These are phyloP conservation scores for Astrothelium subdiscretum DNA, from an alignment of 495 filamentous ascomycete genomes.

Conservation along the genomic window DNA sequence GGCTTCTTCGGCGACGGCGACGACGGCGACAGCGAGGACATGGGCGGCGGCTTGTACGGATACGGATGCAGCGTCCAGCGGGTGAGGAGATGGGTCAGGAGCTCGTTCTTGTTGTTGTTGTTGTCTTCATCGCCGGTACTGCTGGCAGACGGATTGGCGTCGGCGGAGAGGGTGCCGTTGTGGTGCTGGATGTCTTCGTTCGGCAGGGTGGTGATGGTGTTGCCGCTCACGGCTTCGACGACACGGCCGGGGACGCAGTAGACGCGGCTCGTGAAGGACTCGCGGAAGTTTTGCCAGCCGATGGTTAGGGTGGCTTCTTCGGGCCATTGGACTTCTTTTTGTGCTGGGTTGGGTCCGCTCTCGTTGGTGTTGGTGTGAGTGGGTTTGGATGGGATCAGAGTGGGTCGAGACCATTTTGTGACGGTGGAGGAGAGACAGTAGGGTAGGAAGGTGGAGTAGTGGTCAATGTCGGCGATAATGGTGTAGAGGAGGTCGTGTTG, in stretches of 20 bases:
- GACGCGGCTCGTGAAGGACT: slow-evolving; percentile 65
- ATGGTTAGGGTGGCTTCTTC: slow-evolving; percentile 66
- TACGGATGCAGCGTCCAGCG: slow-evolving; percentile 57
- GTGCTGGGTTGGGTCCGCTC: background rate
- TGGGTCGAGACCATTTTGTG: slow-evolving; percentile 43
- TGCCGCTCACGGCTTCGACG: slow-evolving; percentile 73
- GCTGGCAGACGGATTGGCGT: background rate
- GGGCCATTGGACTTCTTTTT: slow-evolving; percentile 39
- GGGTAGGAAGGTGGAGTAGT: slow-evolving; percentile 73
- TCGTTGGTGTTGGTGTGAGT: background rate
- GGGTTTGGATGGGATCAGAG: slow-evolving; percentile 27
- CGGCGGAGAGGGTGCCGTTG: slow-evolving; percentile 9
- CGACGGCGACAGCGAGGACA: slow-evolving; percentile 7
- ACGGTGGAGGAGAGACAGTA: slow-evolving; percentile 66
- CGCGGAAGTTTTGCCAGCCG: slow-evolving; percentile 71
- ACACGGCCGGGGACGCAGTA: slow-evolving; percentile 53
- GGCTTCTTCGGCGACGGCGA: slow-evolving; percentile 14
- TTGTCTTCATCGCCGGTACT: slow-evolving; percentile 24
- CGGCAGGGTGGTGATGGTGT: slow-evolving; percentile 34
- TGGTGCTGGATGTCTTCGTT: slow-evolving; percentile 28
- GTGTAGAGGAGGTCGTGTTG: slow-evolving; percentile 55
- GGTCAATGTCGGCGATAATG: slow-evolving; percentile 71
- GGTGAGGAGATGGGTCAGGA: slow-evolving; percentile 69
- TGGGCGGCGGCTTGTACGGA: slow-evolving; percentile 25
- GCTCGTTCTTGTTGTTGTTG: no score